Percentiles rank a stretch among this genome's conserved stretches.
phyloP scores from a whole-genome alignment of 208 protist species.

The Trypanosoma brucei region DNA sequence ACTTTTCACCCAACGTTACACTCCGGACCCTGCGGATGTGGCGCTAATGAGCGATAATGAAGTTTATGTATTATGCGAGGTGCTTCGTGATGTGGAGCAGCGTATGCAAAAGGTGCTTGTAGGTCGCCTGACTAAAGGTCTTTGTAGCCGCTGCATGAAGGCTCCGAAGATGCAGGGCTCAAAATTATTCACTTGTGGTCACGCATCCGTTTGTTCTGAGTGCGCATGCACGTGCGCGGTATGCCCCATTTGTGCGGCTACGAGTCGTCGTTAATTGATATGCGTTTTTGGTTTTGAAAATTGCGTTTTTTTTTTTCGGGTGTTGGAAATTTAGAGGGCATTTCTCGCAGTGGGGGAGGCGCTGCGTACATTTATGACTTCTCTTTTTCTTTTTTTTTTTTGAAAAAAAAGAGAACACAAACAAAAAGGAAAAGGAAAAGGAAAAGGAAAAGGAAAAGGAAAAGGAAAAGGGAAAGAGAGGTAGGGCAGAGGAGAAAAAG shows the following conservation, averaged over 20 bases:
- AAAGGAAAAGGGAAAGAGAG: too few relatives aligned
- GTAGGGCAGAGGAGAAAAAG: too few relatives aligned
- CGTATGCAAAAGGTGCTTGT: constrained; percentile 36
- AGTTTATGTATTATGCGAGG: constrained; percentile 42
- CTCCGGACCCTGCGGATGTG: constrained; percentile 57
- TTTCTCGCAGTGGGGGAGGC: too few relatives aligned
- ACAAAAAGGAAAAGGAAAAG: too few relatives aligned
- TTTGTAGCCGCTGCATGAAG: constrained; percentile 35
- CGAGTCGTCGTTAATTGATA: constrained; percentile 1
- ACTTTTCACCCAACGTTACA: constrained; percentile 48
- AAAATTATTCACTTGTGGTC: constrained; percentile 30
- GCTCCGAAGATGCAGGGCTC: constrained; percentile 5
- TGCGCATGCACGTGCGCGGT: constrained; percentile 21
- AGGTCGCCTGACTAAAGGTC: constrained; percentile 36
- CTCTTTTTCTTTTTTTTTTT: too few relatives aligned
- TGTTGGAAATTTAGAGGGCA: too few relatives aligned
- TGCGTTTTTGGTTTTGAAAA: background rate
- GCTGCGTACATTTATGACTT: too few relatives aligned
- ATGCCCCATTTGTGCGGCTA: constrained; percentile 60
- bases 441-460: too few relatives aligned
- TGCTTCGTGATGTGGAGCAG: constrained; percentile 27
- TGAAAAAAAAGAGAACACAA: too few relatives aligned
- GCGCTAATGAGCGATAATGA: constrained; percentile 72
- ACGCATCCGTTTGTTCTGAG: constrained; percentile 37
- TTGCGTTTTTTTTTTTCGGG: too few relatives aligned